Evolutionary conservation across 495 filamentous ascomycete species (phyloP).

Genomic region (Opeltia flavorubescens): DNA sequence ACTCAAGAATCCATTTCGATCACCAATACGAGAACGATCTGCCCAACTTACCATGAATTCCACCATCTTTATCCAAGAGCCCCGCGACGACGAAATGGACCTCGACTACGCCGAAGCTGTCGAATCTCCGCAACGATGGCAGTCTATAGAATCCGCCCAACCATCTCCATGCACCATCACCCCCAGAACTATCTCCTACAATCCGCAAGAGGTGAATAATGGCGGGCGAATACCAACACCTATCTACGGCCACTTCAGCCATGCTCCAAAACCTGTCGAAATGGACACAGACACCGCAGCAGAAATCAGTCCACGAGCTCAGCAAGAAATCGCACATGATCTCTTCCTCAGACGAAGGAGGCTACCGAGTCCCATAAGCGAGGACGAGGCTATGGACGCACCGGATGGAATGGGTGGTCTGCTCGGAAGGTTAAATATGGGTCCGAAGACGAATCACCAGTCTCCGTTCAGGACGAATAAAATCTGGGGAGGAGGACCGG

Average conservation of each 20-base stretch:
- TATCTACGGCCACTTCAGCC: conserved; percentile 25
- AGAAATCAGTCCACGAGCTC: conserved; percentile 10
- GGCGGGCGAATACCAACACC: conserved; percentile 26
- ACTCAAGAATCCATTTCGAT: conserved; percentile 6
- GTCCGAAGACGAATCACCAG: conserved; percentile 18
- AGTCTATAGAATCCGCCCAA: conserved; percentile 23
- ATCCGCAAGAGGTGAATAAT: conserved; percentile 15
- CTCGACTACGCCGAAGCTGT: conserved; percentile 27
- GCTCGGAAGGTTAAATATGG: conserved; percentile 9
- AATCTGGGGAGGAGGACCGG: conserved; percentile 5
- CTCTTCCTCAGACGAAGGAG: conserved; percentile 37
- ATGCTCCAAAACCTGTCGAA: conserved; percentile 16
- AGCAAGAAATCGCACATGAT: conserved; percentile 21
- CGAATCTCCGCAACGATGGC: conserved; percentile 23
- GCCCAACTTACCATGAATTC: conserved; percentile 7
- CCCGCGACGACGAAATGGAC: conserved; percentile 37
- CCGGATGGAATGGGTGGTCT: conserved; percentile 9
- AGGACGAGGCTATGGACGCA: conserved; percentile 40
- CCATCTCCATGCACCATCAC: conserved; percentile 20
- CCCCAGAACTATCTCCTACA: conserved; percentile 15
- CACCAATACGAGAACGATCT: neutral
- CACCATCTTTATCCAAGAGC: conserved; percentile 7
- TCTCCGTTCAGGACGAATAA: conserved; percentile 4
- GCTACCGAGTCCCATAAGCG: conserved; percentile 58
- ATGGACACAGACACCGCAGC: conserved; percentile 3